Evolutionary conservation across 2,329 filamentous ascomycete species (phyloP).

Genomic region (Arthrobotrys musiformis): DNA sequence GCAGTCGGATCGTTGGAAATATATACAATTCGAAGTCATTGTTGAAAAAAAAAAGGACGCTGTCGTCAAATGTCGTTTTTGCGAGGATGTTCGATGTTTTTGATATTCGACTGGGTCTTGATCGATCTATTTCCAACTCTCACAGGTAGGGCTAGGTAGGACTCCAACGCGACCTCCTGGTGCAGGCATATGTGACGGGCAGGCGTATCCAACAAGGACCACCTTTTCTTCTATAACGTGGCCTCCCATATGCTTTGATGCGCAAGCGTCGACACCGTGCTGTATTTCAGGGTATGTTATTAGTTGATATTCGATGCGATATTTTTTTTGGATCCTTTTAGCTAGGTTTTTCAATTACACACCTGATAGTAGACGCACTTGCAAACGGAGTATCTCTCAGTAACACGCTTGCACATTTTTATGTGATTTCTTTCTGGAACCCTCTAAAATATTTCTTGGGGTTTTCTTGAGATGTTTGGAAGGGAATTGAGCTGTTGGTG

Average conservation of each 20-base stretch:
- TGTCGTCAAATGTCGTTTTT: conserved; percentile 22
- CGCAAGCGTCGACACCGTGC: conserved; percentile 85
- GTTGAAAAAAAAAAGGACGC: not conserved
- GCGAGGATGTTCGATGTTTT: not conserved
- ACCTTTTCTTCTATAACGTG: conserved; percentile 78
- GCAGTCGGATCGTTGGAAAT: conserved; percentile 25
- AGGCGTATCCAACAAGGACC: conserved; percentile 85
- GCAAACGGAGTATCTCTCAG: conserved; percentile 88
- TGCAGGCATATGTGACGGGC: conserved; percentile 67
- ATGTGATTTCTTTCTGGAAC: conserved; percentile 39
- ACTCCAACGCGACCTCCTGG: conserved; percentile 47
- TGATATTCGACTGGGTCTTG: not conserved
- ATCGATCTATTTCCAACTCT: conserved; percentile 47
- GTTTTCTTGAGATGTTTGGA: no score
- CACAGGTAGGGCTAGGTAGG: conserved; percentile 44
- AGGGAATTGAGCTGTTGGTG: not conserved
- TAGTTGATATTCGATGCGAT: not conserved
- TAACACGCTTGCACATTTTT: conserved; percentile 85
- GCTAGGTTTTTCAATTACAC: not conserved
- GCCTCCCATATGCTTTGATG: conserved; percentile 76
- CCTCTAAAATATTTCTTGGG: conserved; percentile 2
- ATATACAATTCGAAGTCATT: conserved; percentile 37
- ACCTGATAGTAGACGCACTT: conserved; percentile 82
- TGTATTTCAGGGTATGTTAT: conserved; percentile 15
- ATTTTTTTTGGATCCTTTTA: conserved; percentile 46